Base-by-base conservation (phyloP, 192 early-diverging fungal genomes). In the Podila epicladia region DNA sequence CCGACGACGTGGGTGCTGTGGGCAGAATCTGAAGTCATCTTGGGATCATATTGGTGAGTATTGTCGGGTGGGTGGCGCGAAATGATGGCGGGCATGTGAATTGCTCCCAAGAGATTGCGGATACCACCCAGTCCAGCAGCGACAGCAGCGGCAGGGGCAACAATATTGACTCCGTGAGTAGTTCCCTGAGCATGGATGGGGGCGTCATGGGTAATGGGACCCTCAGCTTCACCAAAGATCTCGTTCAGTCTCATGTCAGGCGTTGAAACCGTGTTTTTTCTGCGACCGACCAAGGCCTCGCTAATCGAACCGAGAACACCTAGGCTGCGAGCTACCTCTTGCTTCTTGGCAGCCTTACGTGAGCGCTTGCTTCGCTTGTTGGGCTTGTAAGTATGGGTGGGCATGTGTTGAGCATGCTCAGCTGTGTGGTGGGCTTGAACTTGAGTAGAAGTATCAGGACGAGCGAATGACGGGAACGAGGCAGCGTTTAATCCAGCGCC, bases 261-360 rank as follows among this genome's bases (percentile, higher is more conserved):
- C 0, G 77, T 49, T 0, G 70, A 73, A 12, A 72, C 71, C 0
- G 66, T 53, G 50, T 80, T 65, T 49, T 80, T 73, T 31, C 35
- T 68, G 35, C 77, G 70, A 38, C 71, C 77, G 11, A 73, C 61
- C 5, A 73, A n/a, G 12, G 51, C 57, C n/a, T 51, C n/a, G 32
- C 65, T 69, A n/a, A 69, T 72, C 11, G 53, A 69, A 0, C 72
- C 77, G 22, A 73, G 28, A 19, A 80, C 41, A 12, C 66, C 55
- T 26, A 64, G 50, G 0, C 22, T 60, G 4, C 19, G 64, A 1
- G 26, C 33, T 4, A 31, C 57, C n/a, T 73, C 77, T 0, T 60
- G 65, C 33, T 69, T 73, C 57, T 69, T 72, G 62, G 64, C 62
- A 17, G 66, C 62, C 71, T 80, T 73, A 13, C 71, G 71, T 17